Base-by-base conservation (phyloP, 768 basidiomycete genomes). In the Russula sp. region DNA sequence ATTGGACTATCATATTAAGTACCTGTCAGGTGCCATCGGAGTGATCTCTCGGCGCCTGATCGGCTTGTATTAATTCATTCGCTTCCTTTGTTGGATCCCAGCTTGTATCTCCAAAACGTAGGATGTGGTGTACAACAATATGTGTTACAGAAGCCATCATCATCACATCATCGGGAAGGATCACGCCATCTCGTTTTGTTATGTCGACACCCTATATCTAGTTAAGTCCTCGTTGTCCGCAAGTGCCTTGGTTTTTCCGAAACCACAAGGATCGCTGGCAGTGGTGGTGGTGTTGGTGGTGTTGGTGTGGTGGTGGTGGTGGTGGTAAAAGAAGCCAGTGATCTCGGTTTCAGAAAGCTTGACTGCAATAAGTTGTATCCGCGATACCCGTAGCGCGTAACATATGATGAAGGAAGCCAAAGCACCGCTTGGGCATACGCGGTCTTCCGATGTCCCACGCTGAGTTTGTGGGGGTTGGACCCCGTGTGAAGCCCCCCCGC, bases 21-120 rank as follows among this genome's bases (percentile, higher is more conserved):
- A 59, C 57, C 52, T 59, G 53, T 60, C 64, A 59, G 53, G 40
- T 60, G 64, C 59, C 49, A 36, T 56, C 30, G 49, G 55, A 42
- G 49, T 42, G 54, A 61, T 57, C 32, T 51, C 53, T 40, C 52
- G 59, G 64, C 64, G 52, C 48, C 51, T 61, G 42, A 30, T 54
- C 42, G 54, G 52, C 18, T 16, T 32, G 42, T 53, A 24, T 54
- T 53, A 36, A 36, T 24, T n/a, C n/a, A n/a, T n/a, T n/a, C 32
- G 40, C 51, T 59, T 64, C 57, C 40, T n/a, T 46, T 48, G 53
- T 42, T 26, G 59, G 48, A 56, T 57, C 42, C 24, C 59, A 65
- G 46, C 36, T 61, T 54, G 48, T 61, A 40, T n/a, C 59, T 18
- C 63, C 57, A 49, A 28, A n/a, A 49, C 30, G 26, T 59, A 26